Base-by-base conservation (phyloP, 169 alveolate genomes). In the Cryptosporidium felis region DNA sequence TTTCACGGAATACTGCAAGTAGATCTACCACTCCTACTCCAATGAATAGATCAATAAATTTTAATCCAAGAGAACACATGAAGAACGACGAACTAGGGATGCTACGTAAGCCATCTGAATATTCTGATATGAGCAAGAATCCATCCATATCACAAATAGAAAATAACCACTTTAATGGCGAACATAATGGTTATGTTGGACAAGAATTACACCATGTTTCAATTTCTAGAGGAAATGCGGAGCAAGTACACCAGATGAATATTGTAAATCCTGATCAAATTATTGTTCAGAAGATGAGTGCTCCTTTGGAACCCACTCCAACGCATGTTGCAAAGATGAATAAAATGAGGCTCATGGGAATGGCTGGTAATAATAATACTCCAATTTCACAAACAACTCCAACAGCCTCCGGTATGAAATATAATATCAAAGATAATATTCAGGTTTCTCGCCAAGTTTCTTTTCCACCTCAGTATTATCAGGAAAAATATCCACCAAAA, bases 11-110 rank as follows among this genome's bases (percentile, higher is more conserved):
- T 40, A 67, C 59, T 2, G 85, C 85, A 36, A 53, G 74, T 10
- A 74, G 85, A 36, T 74, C 85, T 14, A 74, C 85, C 6, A 74
- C 85, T 10, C 85, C 85, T 49, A 32, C 85, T 10, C 85, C 85
- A 74, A 47, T 34, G 21, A 65, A 65, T 46, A 49, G 66, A 32
- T 21, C 38, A 18, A 74, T 14, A 36, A 49, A 74, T 26, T 18
- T 16, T 16, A 74, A 32, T 8, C 38, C 59, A 26, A 65, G 16
- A n/a, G 81, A 65, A 3, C 30, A 26, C 8, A n/a, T 44, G 23
- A 61, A 14, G 30, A 74, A 49, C 36, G 67, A 74, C 0, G 66
- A 74, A 21, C 3, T 49, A 14, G 61, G 46, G 36, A 74, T 53
- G 10, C 10, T 53, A 21, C 38, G 59, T 21, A 74, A 59, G 40